Evolutionary conservation across 495 filamentous ascomycete genomes (phyloP), one percentile per base, ranked within the genome.

Genomic region (Jackrogersella minutella): DNA sequence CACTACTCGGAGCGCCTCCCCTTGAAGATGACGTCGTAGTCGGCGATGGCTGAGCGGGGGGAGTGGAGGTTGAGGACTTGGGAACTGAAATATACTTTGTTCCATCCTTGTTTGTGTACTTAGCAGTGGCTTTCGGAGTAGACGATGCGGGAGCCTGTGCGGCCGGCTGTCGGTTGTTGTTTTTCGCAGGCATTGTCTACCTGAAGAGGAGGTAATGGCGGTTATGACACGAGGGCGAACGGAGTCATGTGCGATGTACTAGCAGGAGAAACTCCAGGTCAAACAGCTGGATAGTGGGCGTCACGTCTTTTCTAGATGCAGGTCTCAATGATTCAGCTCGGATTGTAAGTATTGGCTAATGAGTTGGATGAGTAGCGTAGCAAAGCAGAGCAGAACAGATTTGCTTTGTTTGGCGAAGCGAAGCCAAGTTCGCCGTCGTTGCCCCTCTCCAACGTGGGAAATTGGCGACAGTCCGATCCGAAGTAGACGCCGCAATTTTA

Each of bases 11-110:
- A 22, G 66, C 72, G 65, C 72, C 72, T 21, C 72, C 64, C 50
- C 60, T 67, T 22, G 79, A 64, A 7, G 75, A 70, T 16, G 77
- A 63, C 5, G 76, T 70, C 19, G 71, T 69, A 5, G 77, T 82
- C 53, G 75, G 82, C 49, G 82, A 85, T 43, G 77, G 78, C 69
- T 80, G 81, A 62, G 78, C 78, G 2, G 85, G 80, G 28, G 86
- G 84, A 57, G 78, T 78, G 28, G 79, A 77, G 30, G 79, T 79
- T 39, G 70, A 80, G 47, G 76, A 76, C 74, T 88, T 87, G n/a
- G 86, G 86, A 52, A 88, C 83, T 31, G 85, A 87, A 67, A 88
- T 88, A 72, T 84, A 85, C 77, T 89, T 88, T 28, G 86, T 87
- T 37, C 86, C 87, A 78, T 89, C 86, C 71, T 88, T 89, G 73